Base-by-base conservation (phyloP, 805 yeast species). In the Scheffersomyces coipomensis region DNA sequence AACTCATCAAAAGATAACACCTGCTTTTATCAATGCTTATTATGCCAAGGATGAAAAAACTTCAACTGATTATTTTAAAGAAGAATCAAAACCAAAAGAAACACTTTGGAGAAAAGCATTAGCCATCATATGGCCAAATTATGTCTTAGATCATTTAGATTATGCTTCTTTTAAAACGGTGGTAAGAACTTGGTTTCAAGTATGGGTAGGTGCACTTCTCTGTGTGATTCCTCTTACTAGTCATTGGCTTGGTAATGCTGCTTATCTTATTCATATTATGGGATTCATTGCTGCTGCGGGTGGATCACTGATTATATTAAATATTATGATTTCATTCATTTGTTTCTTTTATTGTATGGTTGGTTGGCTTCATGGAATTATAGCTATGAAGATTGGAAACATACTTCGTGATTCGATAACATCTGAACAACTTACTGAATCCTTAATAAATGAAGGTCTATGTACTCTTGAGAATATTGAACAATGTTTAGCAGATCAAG, bases 221-320 rank as follows among this genome's bases (percentile, higher is more conserved):
- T 39, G 49, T 8, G 46, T 60, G 4, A 50, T 58, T 3, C 64
- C 60, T 2, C 31, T 40, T 2, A 46, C 58, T 1, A 47, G 53
- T 32, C 33, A 29, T 17, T 64, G 68, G 68, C 13, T 62, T 0
- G 68, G 68, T 5, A 37, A 35, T 16, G 65, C 62, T 3, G 46
- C 60, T 2, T 64, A 52, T 40, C 44, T 64, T 30, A 37, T 58
- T 24, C 62, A 53, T 30, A 51, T 62, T 11, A 43, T 62, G 18
- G 62, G 58, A 2, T 58, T 61, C 33, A 51, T 62, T 19, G 39
- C 38, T 3, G 46, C 50, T 16, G 29, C 58, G n/a, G 68, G 70
- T 2, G 66, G 65, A 2, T 36, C 40, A 10, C 55, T 55, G 40
- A 40, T 62, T 3, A 42, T 49, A n/a, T 25, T 41, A 12, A 55